Evolutionary conservation across 768 basidiomycete species (phyloP).

Genomic region (Cubamyces sp.): DNA sequence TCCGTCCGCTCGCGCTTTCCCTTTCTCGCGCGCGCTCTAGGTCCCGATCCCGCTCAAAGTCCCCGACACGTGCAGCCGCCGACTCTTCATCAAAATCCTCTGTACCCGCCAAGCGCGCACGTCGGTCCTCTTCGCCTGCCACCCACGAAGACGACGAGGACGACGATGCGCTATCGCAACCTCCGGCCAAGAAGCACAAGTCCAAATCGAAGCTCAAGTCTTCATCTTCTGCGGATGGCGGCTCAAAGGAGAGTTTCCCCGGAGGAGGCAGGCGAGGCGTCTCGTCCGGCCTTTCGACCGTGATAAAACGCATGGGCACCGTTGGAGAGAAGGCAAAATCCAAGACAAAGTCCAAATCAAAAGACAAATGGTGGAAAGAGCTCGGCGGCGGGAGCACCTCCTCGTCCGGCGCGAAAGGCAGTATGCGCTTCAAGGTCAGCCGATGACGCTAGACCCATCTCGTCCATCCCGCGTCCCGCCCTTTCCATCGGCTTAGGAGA

Average conservation of each 20-base stretch:
- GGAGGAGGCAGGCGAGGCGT: constrained; percentile 65
- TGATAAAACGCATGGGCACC: constrained; percentile 40
- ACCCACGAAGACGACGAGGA: not conserved
- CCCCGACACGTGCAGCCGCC: constrained; percentile 24
- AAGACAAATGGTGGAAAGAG: constrained; percentile 31
- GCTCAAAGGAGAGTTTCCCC: constrained; percentile 37
- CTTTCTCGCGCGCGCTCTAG: not conserved
- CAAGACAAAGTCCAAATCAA: constrained; percentile 16
- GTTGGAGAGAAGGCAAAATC: not conserved
- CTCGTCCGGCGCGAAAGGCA: constrained; percentile 8
- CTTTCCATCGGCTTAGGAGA: no score
- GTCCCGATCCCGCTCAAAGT: not conserved
- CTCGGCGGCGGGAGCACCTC: constrained; percentile 16
- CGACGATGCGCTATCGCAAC: not conserved
- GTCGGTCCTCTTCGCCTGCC: not conserved
- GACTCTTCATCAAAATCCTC: not conserved
- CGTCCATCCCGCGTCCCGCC: no score
- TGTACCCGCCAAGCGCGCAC: not conserved
- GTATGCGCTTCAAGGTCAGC: not conserved
- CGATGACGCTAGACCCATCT: not conserved
- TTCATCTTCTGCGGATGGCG: not conserved
- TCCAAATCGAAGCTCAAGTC: not conserved
- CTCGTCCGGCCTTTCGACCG: constrained; percentile 62
- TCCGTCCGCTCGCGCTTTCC: constrained; percentile 6
- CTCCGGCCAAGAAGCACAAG: not conserved